These are phyloP conservation scores for Hymenoscyphus linearis DNA, from an alignment of 2,329 filamentous ascomycete genomes.

Conservation along the genomic window DNA sequence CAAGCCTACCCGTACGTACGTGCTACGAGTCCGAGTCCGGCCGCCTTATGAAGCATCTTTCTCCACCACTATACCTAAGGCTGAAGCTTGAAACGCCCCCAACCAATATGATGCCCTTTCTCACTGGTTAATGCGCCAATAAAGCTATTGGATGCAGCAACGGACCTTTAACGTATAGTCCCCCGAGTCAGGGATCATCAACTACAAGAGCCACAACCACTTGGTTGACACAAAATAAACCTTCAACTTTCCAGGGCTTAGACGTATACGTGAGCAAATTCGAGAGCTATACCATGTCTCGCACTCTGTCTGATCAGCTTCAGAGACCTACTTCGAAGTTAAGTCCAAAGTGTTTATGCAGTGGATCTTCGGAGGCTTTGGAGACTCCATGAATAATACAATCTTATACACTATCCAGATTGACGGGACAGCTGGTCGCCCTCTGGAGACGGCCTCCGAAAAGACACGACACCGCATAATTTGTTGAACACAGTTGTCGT, in stretches of 20 bases:
- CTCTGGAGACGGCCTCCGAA: background rate
- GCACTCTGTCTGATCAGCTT: background rate
- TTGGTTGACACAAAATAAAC: background rate
- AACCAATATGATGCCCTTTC: background rate
- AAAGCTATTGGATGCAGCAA: background rate
- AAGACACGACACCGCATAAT: background rate
- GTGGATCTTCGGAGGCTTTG: background rate
- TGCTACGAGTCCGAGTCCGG: background rate
- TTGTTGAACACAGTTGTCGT: background rate
- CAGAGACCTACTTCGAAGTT: too few relatives aligned
- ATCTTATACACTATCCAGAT: background rate
- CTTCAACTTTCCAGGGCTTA: background rate
- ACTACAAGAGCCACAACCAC: background rate
- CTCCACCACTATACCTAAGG: background rate
- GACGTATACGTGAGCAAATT: background rate
- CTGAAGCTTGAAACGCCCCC: background rate
- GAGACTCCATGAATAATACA: background rate
- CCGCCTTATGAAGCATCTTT: background rate
- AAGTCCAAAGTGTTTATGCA: background rate
- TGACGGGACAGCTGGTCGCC: background rate
- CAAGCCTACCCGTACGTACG: background rate
- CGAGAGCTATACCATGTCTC: background rate
- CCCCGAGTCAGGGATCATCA: background rate
- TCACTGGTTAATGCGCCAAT: background rate
- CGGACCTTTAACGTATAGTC: background rate